phyloP scores from a whole-genome alignment of 371 early-diverging fungal species.

The Mucor mucedo region DNA sequence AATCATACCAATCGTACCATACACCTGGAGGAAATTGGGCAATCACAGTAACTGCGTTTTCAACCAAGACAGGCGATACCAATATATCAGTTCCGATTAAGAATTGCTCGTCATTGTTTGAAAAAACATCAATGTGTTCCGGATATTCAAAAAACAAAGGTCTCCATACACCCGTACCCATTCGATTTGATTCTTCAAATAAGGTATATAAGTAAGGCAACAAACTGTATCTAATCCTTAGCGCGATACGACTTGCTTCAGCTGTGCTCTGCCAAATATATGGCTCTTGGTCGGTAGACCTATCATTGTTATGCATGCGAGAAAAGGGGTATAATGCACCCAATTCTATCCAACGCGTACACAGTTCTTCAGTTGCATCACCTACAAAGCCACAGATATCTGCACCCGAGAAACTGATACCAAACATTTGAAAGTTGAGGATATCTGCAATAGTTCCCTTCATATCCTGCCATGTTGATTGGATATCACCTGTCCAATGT shows the following conservation, averaged over 20 bases:
- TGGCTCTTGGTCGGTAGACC: slow-evolving; percentile 53
- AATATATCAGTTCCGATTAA: slow-evolving; percentile 51
- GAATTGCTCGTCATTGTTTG: slow-evolving; percentile 35
- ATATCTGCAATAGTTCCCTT: slow-evolving; percentile 60
- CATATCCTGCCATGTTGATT: slow-evolving; percentile 53
- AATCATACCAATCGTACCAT: slow-evolving; percentile 59
- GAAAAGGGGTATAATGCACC: slow-evolving; percentile 80
- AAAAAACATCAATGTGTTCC: slow-evolving; percentile 11
- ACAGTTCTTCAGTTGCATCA: slow-evolving; percentile 57
- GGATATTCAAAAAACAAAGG: slow-evolving; percentile 45
- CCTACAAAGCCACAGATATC: slow-evolving; percentile 76
- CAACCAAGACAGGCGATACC: slow-evolving; percentile 58
- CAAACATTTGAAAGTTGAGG: slow-evolving; percentile 67
- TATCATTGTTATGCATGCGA: slow-evolving; percentile 62
- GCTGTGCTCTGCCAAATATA: slow-evolving; percentile 54
- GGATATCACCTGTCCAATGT: slow-evolving; percentile 70
- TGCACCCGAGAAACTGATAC: slow-evolving; percentile 68
- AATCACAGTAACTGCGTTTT: slow-evolving; percentile 40
- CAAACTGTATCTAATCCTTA: slow-evolving; percentile 64
- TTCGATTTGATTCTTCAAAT: slow-evolving; percentile 56
- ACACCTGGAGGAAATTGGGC: slow-evolving; percentile 58
- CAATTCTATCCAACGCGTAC: slow-evolving; percentile 71
- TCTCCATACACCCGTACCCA: slow-evolving; percentile 48
- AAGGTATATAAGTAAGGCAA: slow-evolving; percentile 72
- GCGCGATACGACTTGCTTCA: slow-evolving; percentile 50